Evolutionary conservation across 176 grass and related monocot genomes (phyloP).

Genomic region (Thinopyrum elongatum): DNA sequence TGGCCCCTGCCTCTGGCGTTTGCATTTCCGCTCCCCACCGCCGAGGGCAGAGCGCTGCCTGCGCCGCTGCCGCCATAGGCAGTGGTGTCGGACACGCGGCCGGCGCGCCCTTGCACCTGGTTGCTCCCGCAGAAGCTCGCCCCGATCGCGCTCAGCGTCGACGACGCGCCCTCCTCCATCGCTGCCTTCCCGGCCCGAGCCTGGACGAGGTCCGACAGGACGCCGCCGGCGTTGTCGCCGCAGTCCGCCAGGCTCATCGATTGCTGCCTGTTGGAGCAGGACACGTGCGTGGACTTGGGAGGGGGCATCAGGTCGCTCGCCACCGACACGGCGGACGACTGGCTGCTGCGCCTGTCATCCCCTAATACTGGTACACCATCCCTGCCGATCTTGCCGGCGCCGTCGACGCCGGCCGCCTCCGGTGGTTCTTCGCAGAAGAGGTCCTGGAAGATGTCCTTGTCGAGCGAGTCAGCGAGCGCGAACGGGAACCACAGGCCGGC

Average conservation of each 20-base stretch:
- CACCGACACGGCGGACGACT: background rate
- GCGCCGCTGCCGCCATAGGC: background rate
- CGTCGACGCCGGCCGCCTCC: background rate
- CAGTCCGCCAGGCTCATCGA: constrained; percentile 26
- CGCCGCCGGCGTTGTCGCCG: constrained; percentile 13
- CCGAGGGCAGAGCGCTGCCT: constrained; percentile 31
- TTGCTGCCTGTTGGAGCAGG: constrained; percentile 42
- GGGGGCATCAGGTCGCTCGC: constrained; percentile 66
- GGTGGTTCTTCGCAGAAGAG: constrained; percentile 51
- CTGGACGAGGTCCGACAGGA: constrained; percentile 34
- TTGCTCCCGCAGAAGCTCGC: constrained; percentile 84
- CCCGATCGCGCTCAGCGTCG: constrained; percentile 58
- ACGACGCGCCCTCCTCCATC: constrained; percentile 41
- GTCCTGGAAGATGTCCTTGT: constrained; percentile 77
- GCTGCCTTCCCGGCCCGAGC: background rate
- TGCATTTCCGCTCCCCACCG: constrained; percentile 41
- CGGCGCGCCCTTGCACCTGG: constrained; percentile 40
- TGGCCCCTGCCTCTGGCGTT: constrained; percentile 1
- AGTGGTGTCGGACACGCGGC: background rate
- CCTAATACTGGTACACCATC: background rate
- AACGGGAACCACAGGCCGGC: constrained; percentile 63
- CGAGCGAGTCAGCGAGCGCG: constrained; percentile 64
- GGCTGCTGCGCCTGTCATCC: background rate
- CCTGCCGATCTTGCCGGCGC: background rate
- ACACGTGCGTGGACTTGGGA: constrained; percentile 47